phyloP scores from a whole-genome alignment of 1,284 basidiomycete genomes.

The Sporisorium graminicola region DNA sequence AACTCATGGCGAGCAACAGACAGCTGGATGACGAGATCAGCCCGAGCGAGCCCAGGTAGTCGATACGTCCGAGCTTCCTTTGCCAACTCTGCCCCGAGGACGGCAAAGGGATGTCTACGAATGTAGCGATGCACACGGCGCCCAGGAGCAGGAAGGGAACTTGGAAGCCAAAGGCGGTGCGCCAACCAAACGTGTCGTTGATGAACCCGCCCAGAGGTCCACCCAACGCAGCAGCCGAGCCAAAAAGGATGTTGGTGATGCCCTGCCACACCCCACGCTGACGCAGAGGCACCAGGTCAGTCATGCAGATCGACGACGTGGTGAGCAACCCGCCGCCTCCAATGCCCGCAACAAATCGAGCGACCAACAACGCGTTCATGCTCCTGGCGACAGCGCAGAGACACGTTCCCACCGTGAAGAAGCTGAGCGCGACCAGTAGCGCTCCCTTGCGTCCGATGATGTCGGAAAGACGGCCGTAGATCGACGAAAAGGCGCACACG shows the following conservation, averaged over 20 bases:
- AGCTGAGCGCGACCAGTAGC: constrained; percentile 60
- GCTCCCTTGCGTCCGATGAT: constrained; percentile 67
- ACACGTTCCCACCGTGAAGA: constrained; percentile 62
- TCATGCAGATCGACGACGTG: constrained; percentile 71
- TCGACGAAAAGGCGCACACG: constrained; percentile 66
- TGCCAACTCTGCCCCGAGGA: constrained; percentile 67
- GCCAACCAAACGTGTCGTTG: constrained; percentile 60
- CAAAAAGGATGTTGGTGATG: constrained; percentile 67
- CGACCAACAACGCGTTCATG: constrained; percentile 60
- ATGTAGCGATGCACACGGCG: constrained; percentile 66
- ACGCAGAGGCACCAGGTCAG: constrained; percentile 70
- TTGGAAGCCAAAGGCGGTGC: constrained; percentile 66
- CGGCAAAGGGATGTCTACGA: constrained; percentile 70
- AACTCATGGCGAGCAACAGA: constrained; percentile 67
- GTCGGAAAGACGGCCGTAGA: constrained; percentile 65
- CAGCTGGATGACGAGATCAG: constrained; percentile 67
- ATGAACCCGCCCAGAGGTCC: constrained; percentile 60
- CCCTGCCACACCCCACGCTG: constrained; percentile 71
- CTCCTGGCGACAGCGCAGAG: constrained; percentile 61
- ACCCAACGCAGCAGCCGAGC: constrained; percentile 68
- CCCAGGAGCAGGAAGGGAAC: constrained; percentile 69
- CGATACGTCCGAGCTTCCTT: constrained; percentile 69
- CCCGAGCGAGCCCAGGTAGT: constrained; percentile 68
- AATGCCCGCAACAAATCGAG: constrained; percentile 71
- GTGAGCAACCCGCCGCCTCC: constrained; percentile 72